These are phyloP conservation scores for Aspergillus sp. DNA, from an alignment of 2,329 filamentous ascomycete genomes.

Conservation along the genomic window DNA sequence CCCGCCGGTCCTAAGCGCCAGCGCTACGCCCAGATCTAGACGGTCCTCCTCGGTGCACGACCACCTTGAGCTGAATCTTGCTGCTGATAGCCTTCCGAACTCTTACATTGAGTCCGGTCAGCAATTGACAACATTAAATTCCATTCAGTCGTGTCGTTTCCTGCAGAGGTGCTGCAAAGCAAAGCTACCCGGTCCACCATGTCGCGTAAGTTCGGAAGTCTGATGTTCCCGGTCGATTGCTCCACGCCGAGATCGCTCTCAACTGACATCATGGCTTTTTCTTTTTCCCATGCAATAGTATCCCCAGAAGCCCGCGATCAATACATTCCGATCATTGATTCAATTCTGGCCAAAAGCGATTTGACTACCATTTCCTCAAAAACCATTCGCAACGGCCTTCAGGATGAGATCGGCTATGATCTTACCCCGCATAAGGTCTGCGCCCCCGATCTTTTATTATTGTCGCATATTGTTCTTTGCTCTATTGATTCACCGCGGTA, in stretches of 20 bases:
- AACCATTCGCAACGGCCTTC: constrained; percentile 64
- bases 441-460: constrained; percentile 13
- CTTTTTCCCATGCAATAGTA: constrained; percentile 40
- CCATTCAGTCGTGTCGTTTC: background rate
- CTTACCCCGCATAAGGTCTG: constrained; percentile 63
- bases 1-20: constrained; percentile 45
- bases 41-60: constrained; percentile 18
- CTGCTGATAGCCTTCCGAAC: constrained; percentile 6
- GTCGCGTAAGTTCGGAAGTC: constrained; percentile 39
- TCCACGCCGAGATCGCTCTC: constrained; percentile 22
- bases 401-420: constrained; percentile 62
- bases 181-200: constrained; percentile 28
- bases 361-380: constrained; percentile 67
- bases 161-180: constrained; percentile 7
- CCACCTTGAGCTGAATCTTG: constrained; percentile 9
- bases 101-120: background rate
- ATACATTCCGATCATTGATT: constrained; percentile 63
- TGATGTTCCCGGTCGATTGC: constrained; percentile 25
- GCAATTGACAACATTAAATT: constrained; percentile 18
- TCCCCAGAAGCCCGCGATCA: constrained; percentile 51
- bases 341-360: constrained; percentile 62
- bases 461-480: constrained; percentile 12
- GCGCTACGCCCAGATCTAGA: constrained; percentile 28
- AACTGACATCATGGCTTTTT: constrained; percentile 24
- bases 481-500: background rate